phyloP scores from a whole-genome alignment of 257 asterid species.

The Sherardia arvensis region DNA sequence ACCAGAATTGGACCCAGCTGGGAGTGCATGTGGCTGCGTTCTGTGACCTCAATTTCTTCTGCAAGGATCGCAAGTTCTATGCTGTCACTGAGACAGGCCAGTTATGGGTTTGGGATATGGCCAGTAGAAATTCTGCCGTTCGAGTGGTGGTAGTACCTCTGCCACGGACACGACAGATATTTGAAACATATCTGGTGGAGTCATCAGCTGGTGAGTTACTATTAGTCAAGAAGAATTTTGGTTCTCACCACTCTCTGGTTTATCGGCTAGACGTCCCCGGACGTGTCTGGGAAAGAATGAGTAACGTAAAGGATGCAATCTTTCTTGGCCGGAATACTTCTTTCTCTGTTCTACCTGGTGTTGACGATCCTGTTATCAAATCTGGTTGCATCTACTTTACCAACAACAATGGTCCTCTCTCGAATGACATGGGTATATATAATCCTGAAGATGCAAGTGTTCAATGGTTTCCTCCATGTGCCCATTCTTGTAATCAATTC shows the following conservation, averaged over 20 bases:
- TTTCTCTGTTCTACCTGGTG: neutral
- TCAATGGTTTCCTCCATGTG: neutral
- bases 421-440: neutral
- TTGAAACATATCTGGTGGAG: neutral
- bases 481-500: neutral
- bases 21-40: neutral
- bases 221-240: neutral
- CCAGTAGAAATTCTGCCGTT: neutral
- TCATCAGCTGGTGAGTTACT: neutral
- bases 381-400: neutral
- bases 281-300: neutral
- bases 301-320: neutral
- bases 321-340: neutral
- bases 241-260: neutral
- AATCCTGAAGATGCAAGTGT: neutral
- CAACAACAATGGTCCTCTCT: neutral
- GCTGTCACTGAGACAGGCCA: neutral
- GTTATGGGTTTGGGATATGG: neutral
- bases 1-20: neutral
- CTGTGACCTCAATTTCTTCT: neutral
- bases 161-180: neutral
- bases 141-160: neutral
- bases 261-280: neutral
- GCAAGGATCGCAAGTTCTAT: neutral
- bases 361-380: neutral